These are phyloP conservation scores for Sarocladium strictum DNA, from an alignment of 2,329 filamentous ascomycete genomes.

Conservation along the genomic window DNA sequence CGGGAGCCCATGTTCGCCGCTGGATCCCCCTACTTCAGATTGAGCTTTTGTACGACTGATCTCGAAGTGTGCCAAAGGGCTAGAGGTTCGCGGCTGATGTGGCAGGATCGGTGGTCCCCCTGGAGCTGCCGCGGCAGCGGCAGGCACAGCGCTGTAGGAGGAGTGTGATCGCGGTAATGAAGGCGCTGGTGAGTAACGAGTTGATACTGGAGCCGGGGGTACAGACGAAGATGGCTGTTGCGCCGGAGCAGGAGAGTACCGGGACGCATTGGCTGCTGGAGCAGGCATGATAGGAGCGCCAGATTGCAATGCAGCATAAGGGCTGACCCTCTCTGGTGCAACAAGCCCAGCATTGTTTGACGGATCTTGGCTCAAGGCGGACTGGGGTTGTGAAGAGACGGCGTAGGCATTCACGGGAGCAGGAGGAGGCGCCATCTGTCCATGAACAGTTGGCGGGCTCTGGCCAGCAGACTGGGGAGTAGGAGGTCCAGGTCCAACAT, in stretches of 20 bases:
- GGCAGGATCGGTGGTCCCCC: slow-evolving; percentile 40
- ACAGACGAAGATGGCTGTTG: slow-evolving; percentile 32
- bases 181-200: slow-evolving; percentile 48
- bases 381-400: slow-evolving; percentile 16
- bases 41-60: slow-evolving; percentile 35
- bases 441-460: slow-evolving; percentile 3
- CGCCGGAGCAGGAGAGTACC: slow-evolving; percentile 58
- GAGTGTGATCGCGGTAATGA: slow-evolving; percentile 2
- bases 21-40: slow-evolving; percentile 26
- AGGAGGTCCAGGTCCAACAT: slow-evolving; percentile 35
- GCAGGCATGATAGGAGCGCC: slow-evolving; percentile 25
- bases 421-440: slow-evolving; percentile 21
- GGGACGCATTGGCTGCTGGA: slow-evolving; percentile 29
- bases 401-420: slow-evolving; percentile 17
- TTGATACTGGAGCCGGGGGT: slow-evolving; percentile 31
- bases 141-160: slow-evolving; percentile 12
- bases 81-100: slow-evolving; percentile 60
- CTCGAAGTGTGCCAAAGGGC: slow-evolving; percentile 60
- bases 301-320: slow-evolving; percentile 44
- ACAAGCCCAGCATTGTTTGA: slow-evolving; percentile 37
- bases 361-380: slow-evolving; percentile 13
- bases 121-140: slow-evolving; percentile 31
- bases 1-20: slow-evolving; percentile 17
- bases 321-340: slow-evolving; percentile 45
- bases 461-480: slow-evolving; percentile 6